Percentiles rank a stretch among this genome's conserved stretches.
Evolutionary conservation across 2,329 filamentous ascomycete genomes (phyloP).

Genomic region (Geosmithia morbida): DNA sequence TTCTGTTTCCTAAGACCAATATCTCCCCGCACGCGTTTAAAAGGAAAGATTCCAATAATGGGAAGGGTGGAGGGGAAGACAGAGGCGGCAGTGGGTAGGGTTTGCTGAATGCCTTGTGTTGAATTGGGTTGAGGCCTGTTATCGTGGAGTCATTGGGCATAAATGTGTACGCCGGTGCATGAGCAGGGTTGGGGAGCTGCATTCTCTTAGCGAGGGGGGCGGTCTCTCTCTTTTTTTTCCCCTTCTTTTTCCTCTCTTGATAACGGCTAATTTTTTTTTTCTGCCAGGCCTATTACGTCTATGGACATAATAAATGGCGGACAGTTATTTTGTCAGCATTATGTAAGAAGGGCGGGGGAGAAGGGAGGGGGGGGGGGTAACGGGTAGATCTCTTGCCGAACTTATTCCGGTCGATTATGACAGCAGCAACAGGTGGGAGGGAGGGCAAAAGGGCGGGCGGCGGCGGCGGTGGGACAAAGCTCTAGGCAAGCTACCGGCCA

Average conservation of each 20-base stretch:
- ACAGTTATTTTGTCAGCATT: not conserved
- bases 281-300: not conserved
- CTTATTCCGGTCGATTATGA: not conserved
- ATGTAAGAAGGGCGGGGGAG: too few relatives aligned
- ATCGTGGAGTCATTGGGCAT: not conserved
- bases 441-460: not conserved
- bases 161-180: not conserved
- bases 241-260: too few relatives aligned
- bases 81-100: not conserved
- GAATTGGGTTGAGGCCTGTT: not conserved
- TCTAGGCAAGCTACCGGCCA: constrained; percentile 32
- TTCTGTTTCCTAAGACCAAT: too few relatives aligned
- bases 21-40: too few relatives aligned
- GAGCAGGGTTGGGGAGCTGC: not conserved
- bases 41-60: too few relatives aligned
- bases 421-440: not conserved
- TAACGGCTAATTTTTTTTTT: too few relatives aligned
- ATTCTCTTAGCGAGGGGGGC: too few relatives aligned
- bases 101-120: not conserved
- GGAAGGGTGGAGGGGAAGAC: not conserved
- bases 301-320: not conserved
- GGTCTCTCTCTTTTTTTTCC: too few relatives aligned
- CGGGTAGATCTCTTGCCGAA: not conserved
- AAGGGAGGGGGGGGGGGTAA: too few relatives aligned
- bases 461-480: constrained; percentile 7